These are phyloP conservation scores for Claviceps sp. DNA, from an alignment of 2,329 filamentous ascomycete species.

Conservation along the genomic window DNA sequence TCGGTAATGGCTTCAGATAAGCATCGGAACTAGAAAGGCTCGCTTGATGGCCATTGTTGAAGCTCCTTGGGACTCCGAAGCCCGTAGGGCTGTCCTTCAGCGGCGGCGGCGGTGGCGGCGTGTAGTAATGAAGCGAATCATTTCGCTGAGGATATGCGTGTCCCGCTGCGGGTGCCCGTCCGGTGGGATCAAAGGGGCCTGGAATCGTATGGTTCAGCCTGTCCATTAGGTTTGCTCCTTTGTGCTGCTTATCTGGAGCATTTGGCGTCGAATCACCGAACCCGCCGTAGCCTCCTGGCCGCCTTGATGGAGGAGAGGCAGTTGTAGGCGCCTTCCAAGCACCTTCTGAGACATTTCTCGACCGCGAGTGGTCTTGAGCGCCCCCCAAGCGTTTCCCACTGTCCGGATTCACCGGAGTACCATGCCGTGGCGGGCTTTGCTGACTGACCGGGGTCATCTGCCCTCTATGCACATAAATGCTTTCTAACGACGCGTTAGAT, in stretches of 20 bases:
- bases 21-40: constrained; percentile 36
- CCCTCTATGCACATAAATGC: constrained; percentile 34
- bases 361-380: constrained; percentile 31
- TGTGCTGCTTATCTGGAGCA: constrained; percentile 5
- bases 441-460: constrained; percentile 52
- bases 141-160: constrained; percentile 22
- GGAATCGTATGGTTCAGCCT: constrained; percentile 54
- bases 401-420: constrained; percentile 48
- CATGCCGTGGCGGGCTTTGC: constrained; percentile 43
- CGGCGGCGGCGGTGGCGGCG: constrained; percentile 15
- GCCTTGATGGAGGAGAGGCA: constrained; percentile 4
- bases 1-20: constrained; percentile 30
- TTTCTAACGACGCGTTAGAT: constrained; percentile 1
- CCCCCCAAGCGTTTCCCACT: constrained; percentile 29
- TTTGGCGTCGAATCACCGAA: constrained; percentile 15
- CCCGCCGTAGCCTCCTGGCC: constrained; percentile 37
- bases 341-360: constrained; percentile 8
- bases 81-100: constrained; percentile 44
- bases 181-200: constrained; percentile 47
- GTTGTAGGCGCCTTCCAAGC: neutral
- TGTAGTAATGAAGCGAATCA: constrained; percentile 14
- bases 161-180: constrained; percentile 19
- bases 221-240: constrained; percentile 33
- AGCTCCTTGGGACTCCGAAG: constrained; percentile 34
- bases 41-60: constrained; percentile 24